A percentile compares a stretch with the other conserved stretches of the same genome.
phyloP scores from a whole-genome alignment of 306 rosid species.

The Dryas drummondii region DNA sequence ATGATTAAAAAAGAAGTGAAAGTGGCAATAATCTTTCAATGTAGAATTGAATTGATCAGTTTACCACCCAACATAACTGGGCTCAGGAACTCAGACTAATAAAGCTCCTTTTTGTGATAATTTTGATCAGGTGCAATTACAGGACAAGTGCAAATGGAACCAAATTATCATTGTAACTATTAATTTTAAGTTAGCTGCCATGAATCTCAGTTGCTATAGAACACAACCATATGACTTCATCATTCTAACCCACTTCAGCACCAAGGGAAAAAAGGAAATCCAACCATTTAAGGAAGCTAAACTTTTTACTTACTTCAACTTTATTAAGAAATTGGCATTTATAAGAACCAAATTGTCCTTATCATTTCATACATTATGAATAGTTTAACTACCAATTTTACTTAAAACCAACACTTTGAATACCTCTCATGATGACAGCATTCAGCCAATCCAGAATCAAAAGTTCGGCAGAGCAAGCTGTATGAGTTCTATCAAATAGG shows the following conservation, averaged over 20 bases:
- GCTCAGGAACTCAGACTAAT: neutral
- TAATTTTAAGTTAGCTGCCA: conserved; percentile 3
- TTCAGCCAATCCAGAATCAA: conserved; percentile 86
- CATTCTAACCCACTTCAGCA: neutral
- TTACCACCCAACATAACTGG: conserved; percentile 2
- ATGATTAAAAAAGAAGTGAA: neutral
- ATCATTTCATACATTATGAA: neutral
- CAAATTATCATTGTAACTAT: neutral
- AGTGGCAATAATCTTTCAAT: neutral
- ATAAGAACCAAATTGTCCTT: neutral
- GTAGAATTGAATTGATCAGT: neutral
- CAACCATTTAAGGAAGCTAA: neutral
- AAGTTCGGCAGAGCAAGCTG: conserved; percentile 77
- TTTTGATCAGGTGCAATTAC: neutral
- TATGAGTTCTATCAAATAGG: conserved; percentile 67
- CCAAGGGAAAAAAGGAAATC: neutral
- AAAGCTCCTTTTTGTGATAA: neutral
- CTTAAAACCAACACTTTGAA: conserved; percentile 5
- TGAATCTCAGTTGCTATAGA: neutral
- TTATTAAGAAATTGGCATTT: neutral
- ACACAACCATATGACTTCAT: too few species aligned
- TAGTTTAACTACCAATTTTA: neutral
- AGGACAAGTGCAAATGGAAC: neutral
- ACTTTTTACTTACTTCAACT: neutral
- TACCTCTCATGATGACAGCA: conserved; percentile 98